phyloP scores from a whole-genome alignment of 306 rosid species.

The Rosa persica region DNA sequence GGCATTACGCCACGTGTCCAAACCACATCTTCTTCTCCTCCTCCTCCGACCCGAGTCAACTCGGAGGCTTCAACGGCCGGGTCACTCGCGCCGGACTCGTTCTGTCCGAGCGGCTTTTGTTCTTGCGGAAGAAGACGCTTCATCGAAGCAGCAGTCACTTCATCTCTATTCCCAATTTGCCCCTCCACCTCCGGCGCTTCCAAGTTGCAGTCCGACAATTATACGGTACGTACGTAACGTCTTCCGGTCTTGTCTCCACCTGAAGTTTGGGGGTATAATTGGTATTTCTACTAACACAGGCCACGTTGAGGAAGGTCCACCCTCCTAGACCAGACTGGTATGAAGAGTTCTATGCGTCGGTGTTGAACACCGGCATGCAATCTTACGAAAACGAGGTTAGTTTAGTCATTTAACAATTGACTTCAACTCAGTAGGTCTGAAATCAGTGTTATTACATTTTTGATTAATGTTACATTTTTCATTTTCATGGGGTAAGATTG shows the following conservation, averaged over 20 bases:
- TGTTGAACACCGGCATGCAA: slow-evolving; percentile 40
- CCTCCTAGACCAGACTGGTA: slow-evolving; percentile 85
- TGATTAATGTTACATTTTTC: not conserved
- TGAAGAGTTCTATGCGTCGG: slow-evolving; percentile 69
- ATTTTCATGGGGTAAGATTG: slow-evolving; percentile 49
- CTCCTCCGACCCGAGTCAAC: slow-evolving; percentile 23
- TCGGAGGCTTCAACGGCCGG: slow-evolving; percentile 25
- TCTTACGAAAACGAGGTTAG: slow-evolving; percentile 72
- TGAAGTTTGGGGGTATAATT: not conserved
- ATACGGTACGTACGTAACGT: slow-evolving; percentile 35
- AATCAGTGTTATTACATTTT: slow-evolving; percentile 3
- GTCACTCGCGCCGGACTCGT: slow-evolving; percentile 24
- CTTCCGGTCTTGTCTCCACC: not conserved
- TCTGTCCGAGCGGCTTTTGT: slow-evolving; percentile 39
- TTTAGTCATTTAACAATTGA: not conserved
- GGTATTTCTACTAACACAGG: slow-evolving; percentile 20
- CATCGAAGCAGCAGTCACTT: slow-evolving; percentile 44
- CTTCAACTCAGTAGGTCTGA: not conserved
- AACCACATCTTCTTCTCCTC: not conserved
- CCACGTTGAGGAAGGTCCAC: slow-evolving; percentile 51
- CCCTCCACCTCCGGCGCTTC: slow-evolving; percentile 45
- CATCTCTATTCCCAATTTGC: slow-evolving; percentile 45
- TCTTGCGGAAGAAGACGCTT: slow-evolving; percentile 69
- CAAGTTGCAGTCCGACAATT: slow-evolving; percentile 46
- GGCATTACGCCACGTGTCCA: slow-evolving; percentile 14